phyloP scores from a whole-genome alignment of 2,329 filamentous ascomycete genomes.

The Metarhizium anisopliae region DNA sequence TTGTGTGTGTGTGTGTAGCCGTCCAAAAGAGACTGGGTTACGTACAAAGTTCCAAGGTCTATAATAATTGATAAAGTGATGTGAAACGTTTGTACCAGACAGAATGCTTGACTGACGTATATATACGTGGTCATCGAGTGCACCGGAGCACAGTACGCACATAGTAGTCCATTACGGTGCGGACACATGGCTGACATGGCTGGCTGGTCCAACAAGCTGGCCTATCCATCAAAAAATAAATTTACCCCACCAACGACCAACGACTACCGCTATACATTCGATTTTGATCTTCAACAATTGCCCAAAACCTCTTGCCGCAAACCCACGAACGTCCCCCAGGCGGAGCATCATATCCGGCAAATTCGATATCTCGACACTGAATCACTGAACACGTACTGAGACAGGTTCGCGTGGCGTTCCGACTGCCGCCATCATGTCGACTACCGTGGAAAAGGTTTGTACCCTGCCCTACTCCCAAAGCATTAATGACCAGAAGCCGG shows the following conservation, averaged over 20 bases:
- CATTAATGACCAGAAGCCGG: background rate
- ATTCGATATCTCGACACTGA: background rate
- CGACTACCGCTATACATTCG: background rate
- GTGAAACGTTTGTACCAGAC: background rate
- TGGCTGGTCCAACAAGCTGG: conserved; percentile 11
- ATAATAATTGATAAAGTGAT: background rate
- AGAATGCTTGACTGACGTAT: background rate
- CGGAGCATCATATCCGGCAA: background rate
- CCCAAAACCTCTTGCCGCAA: background rate
- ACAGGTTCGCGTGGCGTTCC: background rate
- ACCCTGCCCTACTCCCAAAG: conserved; percentile 2
- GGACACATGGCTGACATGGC: conserved; percentile 19
- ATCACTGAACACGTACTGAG: background rate
- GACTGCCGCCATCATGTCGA: conserved; percentile 65
- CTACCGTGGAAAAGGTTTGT: conserved; percentile 86
- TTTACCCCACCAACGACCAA: conserved; percentile 29
- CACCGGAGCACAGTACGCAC: background rate
- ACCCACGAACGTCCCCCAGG: background rate
- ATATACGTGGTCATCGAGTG: background rate
- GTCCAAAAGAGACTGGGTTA: conserved; percentile 3
- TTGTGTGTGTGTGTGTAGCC: conserved; percentile 1
- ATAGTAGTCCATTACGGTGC: background rate
- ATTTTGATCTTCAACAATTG: background rate
- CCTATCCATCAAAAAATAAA: conserved; percentile 17
- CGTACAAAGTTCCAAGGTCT: background rate